Evolutionary conservation across 257 asterid species (phyloP), one percentile per base, ranked within the genome.

Genomic region (Solanum corneliomulleri): DNA sequence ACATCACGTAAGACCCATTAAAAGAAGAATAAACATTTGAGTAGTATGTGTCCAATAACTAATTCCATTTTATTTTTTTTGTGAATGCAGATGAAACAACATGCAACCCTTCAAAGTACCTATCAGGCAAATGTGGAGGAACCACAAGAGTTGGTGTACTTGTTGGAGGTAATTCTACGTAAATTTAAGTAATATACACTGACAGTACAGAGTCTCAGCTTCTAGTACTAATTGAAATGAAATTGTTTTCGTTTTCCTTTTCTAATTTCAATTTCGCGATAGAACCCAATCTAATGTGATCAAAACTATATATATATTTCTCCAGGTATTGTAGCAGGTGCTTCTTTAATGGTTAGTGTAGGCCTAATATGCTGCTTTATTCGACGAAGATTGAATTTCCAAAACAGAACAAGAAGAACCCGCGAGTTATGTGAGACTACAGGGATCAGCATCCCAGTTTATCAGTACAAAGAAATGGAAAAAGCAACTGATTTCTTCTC

Each of bases 81-180:
- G 2, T 15, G 64, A 42, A 44, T 78, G 87, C 94, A 95, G 99
- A 92, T 27, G 87, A 94, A 16, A 33, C 45, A 27, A 44, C 56
- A n/a, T 96, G 99, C 90, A 92, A 90, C 86, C 96, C 98, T 11
- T 92, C 93, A 10, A 94, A 89, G 72, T 96, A 93, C 93, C 70
- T 96, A 56, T 93, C 96, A 27, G 98, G 99, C 85, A 82, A 77
- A 86, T 96, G 99, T 91, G 98, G 98, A 88, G 98, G 97, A 87
- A 94, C 95, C 80, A 92, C 98, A 58, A 89, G 98, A 90, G 90
- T 96, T 69, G 98, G 92, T 12, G 97, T 89, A 68, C 88, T 94
- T 49, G 89, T 91, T 6, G 98, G 98, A 92, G 99, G 99, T 96
- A 92, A 88, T 37, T 5, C 12, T 15, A 35, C 18, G 9, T 11